Conservation (phyloP, 1,139 yeast species). For the Yamadazyma sp. region DNA sequence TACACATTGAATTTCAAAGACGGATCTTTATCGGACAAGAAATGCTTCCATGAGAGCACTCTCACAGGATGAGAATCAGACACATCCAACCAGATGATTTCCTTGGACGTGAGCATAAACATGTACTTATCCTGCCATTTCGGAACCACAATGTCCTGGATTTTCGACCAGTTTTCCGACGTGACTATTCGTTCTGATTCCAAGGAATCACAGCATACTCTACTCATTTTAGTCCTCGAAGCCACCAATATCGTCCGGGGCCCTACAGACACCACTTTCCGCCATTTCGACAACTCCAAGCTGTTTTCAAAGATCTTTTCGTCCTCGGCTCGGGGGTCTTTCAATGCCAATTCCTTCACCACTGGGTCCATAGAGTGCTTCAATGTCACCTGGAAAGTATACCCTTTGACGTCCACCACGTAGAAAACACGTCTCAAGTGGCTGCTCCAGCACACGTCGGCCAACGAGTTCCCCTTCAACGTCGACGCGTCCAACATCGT, state of each 20-base stretch:
- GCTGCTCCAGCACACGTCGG: constrained; percentile 48
- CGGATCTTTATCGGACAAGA: constrained; percentile 53
- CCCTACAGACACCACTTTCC: constrained; percentile 48
- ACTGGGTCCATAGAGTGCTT: constrained; percentile 1
- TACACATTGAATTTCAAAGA: constrained; percentile 45
- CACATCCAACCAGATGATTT: constrained; percentile 50
- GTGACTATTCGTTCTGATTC: constrained; percentile 36
- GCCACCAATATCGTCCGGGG: constrained; percentile 35
- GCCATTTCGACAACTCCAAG: constrained; percentile 58
- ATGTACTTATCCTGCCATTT: constrained; percentile 16
- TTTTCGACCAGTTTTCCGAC: constrained; percentile 57
- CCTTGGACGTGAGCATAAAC: constrained; percentile 60
- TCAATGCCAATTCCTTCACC: constrained; percentile 3
- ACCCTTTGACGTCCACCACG: constrained; percentile 53
- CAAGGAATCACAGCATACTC: constrained; percentile 22
- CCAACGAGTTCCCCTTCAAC: constrained; percentile 35
- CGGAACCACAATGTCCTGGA: constrained; percentile 44
- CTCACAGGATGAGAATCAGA: constrained; percentile 27
- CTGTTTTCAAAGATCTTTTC: constrained; percentile 36
- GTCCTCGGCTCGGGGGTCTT: constrained; percentile 7
- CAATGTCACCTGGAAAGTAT: constrained; percentile 29
- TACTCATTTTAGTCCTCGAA: constrained; percentile 45
- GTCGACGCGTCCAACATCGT: constrained; percentile 22
- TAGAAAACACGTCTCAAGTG: constrained; percentile 38
- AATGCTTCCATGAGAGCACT: constrained; percentile 70